Conservation (phyloP, 2,329 filamentous ascomycete species). For the Talaromyces atroroseus region DNA sequence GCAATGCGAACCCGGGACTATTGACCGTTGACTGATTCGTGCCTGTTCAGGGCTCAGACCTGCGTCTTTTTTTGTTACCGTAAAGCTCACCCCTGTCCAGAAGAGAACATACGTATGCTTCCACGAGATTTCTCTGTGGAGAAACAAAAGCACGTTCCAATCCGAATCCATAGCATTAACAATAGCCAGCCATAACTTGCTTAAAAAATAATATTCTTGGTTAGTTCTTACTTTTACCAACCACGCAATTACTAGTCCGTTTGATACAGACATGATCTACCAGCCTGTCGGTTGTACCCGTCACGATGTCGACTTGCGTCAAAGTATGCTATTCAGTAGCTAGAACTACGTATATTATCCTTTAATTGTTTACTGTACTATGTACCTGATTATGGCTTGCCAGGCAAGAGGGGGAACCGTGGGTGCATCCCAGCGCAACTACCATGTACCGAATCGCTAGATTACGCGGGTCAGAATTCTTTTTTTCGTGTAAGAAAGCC, state of each 20-base stretch:
- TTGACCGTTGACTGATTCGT: slow-evolving; percentile 10
- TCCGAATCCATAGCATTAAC: no score
- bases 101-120: not conserved
- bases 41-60: not conserved
- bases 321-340: no score
- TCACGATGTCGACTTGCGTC: not conserved
- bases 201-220: not conserved
- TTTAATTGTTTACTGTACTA: not conserved
- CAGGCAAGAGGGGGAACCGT: not conserved
- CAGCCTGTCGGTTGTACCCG: not conserved
- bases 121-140: not conserved
- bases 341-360: not conserved
- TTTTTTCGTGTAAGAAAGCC: not conserved
- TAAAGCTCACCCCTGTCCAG: not conserved
- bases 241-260: not conserved
- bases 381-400: not conserved
- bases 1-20: slow-evolving; percentile 7
- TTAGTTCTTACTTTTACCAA: no score
- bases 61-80: not conserved
- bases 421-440: not conserved
- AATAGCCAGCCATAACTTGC: no score
- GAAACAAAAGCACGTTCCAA: not conserved
- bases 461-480: not conserved
- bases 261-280: slow-evolving; percentile 3
- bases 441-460: not conserved